phyloP scores from a whole-genome alignment of 768 basidiomycete species.

The Phallus indusiatus region DNA sequence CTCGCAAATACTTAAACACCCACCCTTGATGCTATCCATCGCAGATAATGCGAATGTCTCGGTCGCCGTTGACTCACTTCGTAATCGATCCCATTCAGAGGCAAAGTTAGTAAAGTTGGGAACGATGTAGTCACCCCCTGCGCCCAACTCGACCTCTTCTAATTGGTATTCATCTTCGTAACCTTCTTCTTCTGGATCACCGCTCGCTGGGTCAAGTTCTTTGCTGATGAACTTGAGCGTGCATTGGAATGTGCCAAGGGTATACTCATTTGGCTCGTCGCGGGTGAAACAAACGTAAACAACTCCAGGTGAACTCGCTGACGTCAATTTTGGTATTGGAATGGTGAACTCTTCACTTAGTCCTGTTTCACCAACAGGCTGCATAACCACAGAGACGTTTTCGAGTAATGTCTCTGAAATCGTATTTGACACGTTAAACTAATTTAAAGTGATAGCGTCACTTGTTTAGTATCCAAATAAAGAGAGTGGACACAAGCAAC shows the following conservation, averaged over 20 bases:
- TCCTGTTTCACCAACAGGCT: slow-evolving; percentile 60
- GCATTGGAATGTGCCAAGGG: slow-evolving; percentile 79
- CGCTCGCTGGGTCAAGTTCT: slow-evolving; percentile 91
- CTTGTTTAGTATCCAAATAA: neutral
- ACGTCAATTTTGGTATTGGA: slow-evolving; percentile 59
- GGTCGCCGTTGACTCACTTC: slow-evolving; percentile 64
- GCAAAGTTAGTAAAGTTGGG: slow-evolving; percentile 91
- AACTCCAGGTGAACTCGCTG: slow-evolving; percentile 67
- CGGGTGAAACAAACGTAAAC: slow-evolving; percentile 94
- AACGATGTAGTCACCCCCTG: slow-evolving; percentile 88
- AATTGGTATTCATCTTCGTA: slow-evolving; percentile 98
- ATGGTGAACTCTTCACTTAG: slow-evolving; percentile 95
- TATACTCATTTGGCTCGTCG: slow-evolving; percentile 65
- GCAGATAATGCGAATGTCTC: slow-evolving; percentile 91
- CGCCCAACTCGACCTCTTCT: slow-evolving; percentile 91
- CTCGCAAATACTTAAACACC: slow-evolving; percentile 18
- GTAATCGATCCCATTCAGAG: slow-evolving; percentile 91
- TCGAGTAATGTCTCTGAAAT: slow-evolving; percentile 92
- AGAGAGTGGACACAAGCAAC: slow-evolving; percentile 14
- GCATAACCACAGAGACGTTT: slow-evolving; percentile 90
- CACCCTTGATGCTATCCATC: slow-evolving; percentile 91
- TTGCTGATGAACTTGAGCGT: slow-evolving; percentile 93
- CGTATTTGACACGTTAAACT: slow-evolving; percentile 98
- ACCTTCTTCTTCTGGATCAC: slow-evolving; percentile 95
- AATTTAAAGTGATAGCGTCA: slow-evolving; percentile 9